These are phyloP conservation scores for Sphagnum fallax DNA, from an alignment of 228 moss, liverwort and hornwort genomes.

Conservation along the genomic window DNA sequence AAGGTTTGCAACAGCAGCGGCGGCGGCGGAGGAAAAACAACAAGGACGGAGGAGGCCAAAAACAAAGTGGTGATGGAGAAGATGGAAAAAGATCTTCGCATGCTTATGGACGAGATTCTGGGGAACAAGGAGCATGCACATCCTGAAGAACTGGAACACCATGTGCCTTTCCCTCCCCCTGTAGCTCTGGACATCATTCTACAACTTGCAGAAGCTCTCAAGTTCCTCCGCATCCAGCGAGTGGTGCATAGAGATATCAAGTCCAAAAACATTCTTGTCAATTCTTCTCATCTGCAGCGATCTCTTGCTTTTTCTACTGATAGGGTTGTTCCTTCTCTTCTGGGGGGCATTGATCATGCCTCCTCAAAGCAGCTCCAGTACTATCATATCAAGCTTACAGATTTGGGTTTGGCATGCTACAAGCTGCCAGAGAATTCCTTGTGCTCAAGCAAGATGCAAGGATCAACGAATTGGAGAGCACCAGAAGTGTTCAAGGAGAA, in stretches of 20 bases:
- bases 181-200: slow-evolving; percentile 7
- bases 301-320: too few relatives aligned
- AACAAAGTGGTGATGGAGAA: slow-evolving; percentile 8
- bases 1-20: background rate
- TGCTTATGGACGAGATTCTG: background rate
- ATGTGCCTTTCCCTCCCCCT: slow-evolving; percentile 1
- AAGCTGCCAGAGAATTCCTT: slow-evolving; percentile 1
- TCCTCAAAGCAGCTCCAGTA: slow-evolving; percentile 8
- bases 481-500: slow-evolving; percentile 25
- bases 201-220: slow-evolving; percentile 7
- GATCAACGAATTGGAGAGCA: slow-evolving; percentile 26
- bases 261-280: slow-evolving; percentile 4
- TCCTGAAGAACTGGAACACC: too few relatives aligned
- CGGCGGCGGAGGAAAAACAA: too few relatives aligned
- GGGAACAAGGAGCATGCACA: background rate
- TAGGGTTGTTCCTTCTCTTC: background rate
- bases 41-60: too few relatives aligned
- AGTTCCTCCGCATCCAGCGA: background rate
- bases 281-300: background rate
- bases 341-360: background rate
- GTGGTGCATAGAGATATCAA: slow-evolving; percentile 6
- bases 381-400: slow-evolving; percentile 26
- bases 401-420: slow-evolving; percentile 22
- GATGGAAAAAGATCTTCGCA: slow-evolving; percentile 4
- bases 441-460: slow-evolving; percentile 6